Conservation (phyloP, 345 rosid species). For the Moricandia moricandioides region DNA sequence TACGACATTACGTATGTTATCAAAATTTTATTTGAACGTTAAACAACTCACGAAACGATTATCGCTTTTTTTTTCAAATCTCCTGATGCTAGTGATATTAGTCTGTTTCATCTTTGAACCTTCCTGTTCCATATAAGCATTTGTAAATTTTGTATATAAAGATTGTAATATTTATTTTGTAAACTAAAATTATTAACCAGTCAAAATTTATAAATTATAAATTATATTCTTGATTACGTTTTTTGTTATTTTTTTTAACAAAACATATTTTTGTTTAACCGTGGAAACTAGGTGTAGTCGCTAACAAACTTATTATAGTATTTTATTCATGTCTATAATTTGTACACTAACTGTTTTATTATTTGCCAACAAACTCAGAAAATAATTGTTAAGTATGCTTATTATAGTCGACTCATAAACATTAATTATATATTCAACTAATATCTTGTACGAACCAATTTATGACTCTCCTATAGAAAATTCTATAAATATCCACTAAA, state of each 20-base stretch:
- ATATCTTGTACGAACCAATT: background rate
- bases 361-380: background rate
- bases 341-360: background rate
- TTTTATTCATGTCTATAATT: background rate
- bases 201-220: background rate
- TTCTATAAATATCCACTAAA: conserved; percentile 26
- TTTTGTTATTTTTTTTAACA: too few relatives aligned
- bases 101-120: too few relatives aligned
- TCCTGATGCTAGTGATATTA: too few relatives aligned
- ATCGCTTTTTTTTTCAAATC: too few relatives aligned
- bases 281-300: background rate
- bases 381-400: background rate
- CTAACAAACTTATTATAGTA: background rate
- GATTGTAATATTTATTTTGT: too few relatives aligned
- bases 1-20: too few relatives aligned
- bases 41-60: too few relatives aligned
- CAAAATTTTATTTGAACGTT: too few relatives aligned
- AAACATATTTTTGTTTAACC: background rate
- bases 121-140: too few relatives aligned
- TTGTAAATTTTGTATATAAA: too few relatives aligned
- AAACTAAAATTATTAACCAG: background rate
- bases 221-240: background rate
- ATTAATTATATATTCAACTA: background rate
- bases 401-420: background rate
- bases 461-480: background rate